phyloP scores from a whole-genome alignment of 208 protist species.

The Trypanosoma rangeli region DNA sequence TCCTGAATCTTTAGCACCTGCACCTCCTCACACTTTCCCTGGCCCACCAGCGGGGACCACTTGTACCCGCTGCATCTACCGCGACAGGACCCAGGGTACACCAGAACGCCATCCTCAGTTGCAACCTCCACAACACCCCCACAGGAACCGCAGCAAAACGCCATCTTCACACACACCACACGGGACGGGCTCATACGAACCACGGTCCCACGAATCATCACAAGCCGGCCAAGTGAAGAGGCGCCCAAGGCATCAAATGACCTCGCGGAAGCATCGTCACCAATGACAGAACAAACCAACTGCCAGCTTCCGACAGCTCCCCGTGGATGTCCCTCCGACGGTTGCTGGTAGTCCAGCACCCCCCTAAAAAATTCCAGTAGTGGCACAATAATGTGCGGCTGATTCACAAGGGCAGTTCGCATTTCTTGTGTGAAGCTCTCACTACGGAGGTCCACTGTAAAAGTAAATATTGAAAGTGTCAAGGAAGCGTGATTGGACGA shows the following conservation, averaged over 20 bases:
- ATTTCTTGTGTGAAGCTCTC: conserved; percentile 40
- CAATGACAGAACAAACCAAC: conserved; percentile 36
- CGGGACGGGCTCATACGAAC: conserved; percentile 77
- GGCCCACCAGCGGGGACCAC: conserved; percentile 59
- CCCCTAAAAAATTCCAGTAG: conserved; percentile 78
- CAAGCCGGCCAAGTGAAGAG: conserved; percentile 62
- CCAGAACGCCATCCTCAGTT: conserved; percentile 73
- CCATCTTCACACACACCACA: conserved; percentile 61
- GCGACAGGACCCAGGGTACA: conserved; percentile 65
- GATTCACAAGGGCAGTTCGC: conserved; percentile 47
- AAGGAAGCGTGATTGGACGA: conserved; percentile 1
- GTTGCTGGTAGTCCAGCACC: conserved; percentile 33
- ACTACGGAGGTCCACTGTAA: conserved; percentile 25
- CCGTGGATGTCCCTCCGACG: conserved; percentile 11
- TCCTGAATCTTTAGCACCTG: conserved; percentile 85
- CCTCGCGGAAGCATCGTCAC: conserved; percentile 31
- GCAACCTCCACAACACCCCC: conserved; percentile 37
- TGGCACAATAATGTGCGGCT: conserved; percentile 61
- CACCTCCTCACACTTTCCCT: conserved; percentile 74
- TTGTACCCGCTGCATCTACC: conserved; percentile 73
- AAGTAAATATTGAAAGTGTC: conserved; percentile 20
- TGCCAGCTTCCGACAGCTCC: conserved; percentile 16
- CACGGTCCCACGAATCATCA: conserved; percentile 75
- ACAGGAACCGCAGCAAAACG: conserved; percentile 71
- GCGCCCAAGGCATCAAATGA: conserved; percentile 75